A percentile compares a stretch with the other conserved stretches of the same genome.
Conservation (phyloP, 2,329 filamentous ascomycete genomes). For the Tolypocladium ovalisporum region DNA sequence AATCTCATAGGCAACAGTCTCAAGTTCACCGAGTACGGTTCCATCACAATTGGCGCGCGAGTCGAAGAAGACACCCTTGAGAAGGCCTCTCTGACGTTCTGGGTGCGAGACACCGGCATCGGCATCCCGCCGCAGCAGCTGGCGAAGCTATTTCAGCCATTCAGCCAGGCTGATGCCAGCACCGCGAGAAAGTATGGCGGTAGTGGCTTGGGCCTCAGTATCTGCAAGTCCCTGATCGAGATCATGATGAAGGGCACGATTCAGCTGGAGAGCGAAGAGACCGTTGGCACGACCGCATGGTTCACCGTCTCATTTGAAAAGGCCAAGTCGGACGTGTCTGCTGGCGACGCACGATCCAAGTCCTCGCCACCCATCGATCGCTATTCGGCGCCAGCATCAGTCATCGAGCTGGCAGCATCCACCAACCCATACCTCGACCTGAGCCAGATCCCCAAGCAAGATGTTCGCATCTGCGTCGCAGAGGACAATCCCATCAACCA, state of each 20-base stretch:
- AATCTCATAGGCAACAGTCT: slow-evolving; percentile 89
- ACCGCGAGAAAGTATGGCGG: slow-evolving; percentile 87
- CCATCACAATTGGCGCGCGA: slow-evolving; percentile 70
- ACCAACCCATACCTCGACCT: slow-evolving; percentile 50
- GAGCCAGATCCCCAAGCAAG: slow-evolving; percentile 60
- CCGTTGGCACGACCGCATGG: slow-evolving; percentile 58
- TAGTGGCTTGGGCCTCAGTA: slow-evolving; percentile 81
- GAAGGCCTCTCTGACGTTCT: slow-evolving; percentile 67
- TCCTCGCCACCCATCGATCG: slow-evolving; percentile 24
- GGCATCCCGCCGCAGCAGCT: slow-evolving; percentile 77
- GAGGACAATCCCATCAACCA: slow-evolving; percentile 95
- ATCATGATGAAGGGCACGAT: slow-evolving; percentile 85
- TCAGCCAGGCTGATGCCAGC: slow-evolving; percentile 84
- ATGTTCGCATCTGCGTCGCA: slow-evolving; percentile 82
- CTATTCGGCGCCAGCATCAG: slow-evolving; percentile 17
- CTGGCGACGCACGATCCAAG: slow-evolving; percentile 38
- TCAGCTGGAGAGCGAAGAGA: slow-evolving; percentile 66
- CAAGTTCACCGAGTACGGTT: slow-evolving; percentile 84
- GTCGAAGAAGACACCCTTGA: slow-evolving; percentile 62
- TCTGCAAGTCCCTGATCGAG: slow-evolving; percentile 90
- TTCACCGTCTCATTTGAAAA: slow-evolving; percentile 85
- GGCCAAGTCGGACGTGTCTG: slow-evolving; percentile 50
- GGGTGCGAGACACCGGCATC: slow-evolving; percentile 83
- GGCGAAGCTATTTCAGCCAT: slow-evolving; percentile 80
- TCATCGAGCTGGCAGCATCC: slow-evolving; percentile 26